A percentile compares a stretch with the other conserved stretches of the same genome.
These are phyloP conservation scores for Phytophthora gonapodyides DNA, from an alignment of 352 stramenopile genomes.

Conservation along the genomic window DNA sequence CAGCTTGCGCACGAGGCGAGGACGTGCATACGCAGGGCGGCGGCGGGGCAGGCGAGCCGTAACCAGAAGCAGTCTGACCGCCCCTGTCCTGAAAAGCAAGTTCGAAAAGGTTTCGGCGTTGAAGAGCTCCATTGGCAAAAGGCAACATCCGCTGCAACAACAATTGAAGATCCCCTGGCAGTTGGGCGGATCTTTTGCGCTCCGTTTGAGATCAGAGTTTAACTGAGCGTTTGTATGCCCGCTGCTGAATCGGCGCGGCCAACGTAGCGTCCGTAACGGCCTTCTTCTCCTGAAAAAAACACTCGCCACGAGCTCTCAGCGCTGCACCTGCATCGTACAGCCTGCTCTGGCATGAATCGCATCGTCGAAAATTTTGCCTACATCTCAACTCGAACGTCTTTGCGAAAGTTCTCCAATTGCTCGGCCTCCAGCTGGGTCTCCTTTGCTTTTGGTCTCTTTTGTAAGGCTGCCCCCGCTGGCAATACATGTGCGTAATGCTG, in stretches of 20 bases:
- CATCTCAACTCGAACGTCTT: neutral
- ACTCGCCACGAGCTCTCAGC: neutral
- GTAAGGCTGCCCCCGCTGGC: too few species aligned
- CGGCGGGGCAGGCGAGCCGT: slow-evolving; percentile 2
- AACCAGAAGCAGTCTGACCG: slow-evolving; percentile 10
- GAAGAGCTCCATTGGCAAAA: too few species aligned
- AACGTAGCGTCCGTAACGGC: slow-evolving; percentile 20
- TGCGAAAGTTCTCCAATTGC: too few species aligned
- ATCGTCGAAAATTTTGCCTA: slow-evolving; percentile 2
- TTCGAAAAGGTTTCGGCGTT: slow-evolving; percentile 3
- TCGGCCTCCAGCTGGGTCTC: too few species aligned
- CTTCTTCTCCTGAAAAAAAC: slow-evolving; percentile 22
- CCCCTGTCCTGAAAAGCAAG: slow-evolving; percentile 3
- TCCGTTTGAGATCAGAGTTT: slow-evolving; percentile 25
- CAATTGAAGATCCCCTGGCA: slow-evolving; percentile 18
- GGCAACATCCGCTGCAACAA: neutral
- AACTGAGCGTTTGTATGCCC: slow-evolving; percentile 9
- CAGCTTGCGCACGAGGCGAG: slow-evolving; percentile 14
- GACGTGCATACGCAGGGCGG: slow-evolving; percentile 24
- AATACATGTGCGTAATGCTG: slow-evolving; percentile 3
- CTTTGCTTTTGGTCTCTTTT: too few species aligned
- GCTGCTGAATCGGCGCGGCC: slow-evolving; percentile 2
- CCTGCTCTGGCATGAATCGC: slow-evolving; percentile 6
- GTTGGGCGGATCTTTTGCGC: slow-evolving; percentile 19
- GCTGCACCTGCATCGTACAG: too few species aligned